Conservation (phyloP, 1,284 basidiomycete species). For the Cryptococcus deneoformans region DNA sequence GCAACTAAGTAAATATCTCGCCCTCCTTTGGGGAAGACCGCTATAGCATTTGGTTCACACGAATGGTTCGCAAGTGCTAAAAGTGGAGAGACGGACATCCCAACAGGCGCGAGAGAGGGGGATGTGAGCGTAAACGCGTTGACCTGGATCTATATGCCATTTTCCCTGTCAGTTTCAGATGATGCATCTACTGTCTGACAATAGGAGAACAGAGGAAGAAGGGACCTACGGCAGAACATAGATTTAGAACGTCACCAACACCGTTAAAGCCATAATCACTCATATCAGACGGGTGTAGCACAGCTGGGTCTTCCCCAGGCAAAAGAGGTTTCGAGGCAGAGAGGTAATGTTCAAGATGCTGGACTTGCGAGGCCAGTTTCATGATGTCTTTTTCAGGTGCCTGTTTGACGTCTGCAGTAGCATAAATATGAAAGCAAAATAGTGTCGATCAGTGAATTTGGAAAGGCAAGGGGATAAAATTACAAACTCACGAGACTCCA, state of each 20-base stretch:
- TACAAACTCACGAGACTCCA: conserved; percentile 68
- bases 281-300: conserved; percentile 36
- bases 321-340: conserved; percentile 15
- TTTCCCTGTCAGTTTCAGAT: not conserved
- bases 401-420: conserved; percentile 9
- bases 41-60: conserved; percentile 82
- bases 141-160: conserved; percentile 63
- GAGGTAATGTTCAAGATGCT: conserved; percentile 42
- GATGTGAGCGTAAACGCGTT: conserved; percentile 85
- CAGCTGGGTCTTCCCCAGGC: conserved; percentile 3
- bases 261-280: conserved; percentile 34
- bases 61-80: conserved; percentile 87
- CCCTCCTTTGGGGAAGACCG: conserved; percentile 70
- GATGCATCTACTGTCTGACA: not conserved
- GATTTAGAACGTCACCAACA: conserved; percentile 33
- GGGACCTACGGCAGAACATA: conserved; percentile 39
- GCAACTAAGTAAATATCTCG: conserved; percentile 66
- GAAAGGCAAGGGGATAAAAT: not conserved
- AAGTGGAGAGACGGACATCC: conserved; percentile 71
- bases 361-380: conserved; percentile 34
- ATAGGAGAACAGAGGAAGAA: not conserved
- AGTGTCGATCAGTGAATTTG: not conserved
- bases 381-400: conserved; percentile 21
- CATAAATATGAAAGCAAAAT: no score
- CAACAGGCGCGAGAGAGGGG: conserved; percentile 71